A percentile compares a stretch with the other conserved stretches of the same genome.
These are phyloP conservation scores for Yamadazyma phyllophila DNA, from an alignment of 805 yeast genomes.

Conservation along the genomic window DNA sequence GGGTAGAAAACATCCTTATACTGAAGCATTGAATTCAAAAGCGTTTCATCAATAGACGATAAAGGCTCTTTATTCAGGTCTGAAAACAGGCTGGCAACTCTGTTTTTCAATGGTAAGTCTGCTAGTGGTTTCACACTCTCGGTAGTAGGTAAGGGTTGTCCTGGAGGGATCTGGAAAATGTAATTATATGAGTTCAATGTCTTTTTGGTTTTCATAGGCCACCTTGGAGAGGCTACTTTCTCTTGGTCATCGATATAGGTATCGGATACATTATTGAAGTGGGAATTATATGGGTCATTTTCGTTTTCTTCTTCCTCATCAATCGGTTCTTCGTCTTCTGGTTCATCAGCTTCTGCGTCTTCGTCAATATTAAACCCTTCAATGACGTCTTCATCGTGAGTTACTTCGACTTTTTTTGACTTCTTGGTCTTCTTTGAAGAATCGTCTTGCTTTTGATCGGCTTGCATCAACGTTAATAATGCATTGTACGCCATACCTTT, in stretches of 20 bases:
- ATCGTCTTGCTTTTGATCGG: slow-evolving; percentile 32
- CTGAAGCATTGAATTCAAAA: slow-evolving; percentile 64
- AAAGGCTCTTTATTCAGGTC: slow-evolving; percentile 13
- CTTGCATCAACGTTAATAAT: slow-evolving; percentile 55
- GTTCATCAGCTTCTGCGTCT: slow-evolving; percentile 18
- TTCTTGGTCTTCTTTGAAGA: slow-evolving; percentile 9
- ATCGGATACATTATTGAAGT: slow-evolving; percentile 58
- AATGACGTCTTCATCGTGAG: slow-evolving; percentile 29
- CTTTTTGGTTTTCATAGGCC: slow-evolving; percentile 25
- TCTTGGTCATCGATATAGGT: slow-evolving; percentile 28
- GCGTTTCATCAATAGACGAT: slow-evolving; percentile 41
- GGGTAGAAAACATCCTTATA: slow-evolving; percentile 74
- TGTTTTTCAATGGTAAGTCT: slow-evolving; percentile 28
- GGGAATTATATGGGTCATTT: slow-evolving; percentile 72
- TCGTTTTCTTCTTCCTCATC: slow-evolving; percentile 35
- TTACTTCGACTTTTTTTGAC: slow-evolving; percentile 12
- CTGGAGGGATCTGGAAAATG: slow-evolving; percentile 35
- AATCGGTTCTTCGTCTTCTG: slow-evolving; percentile 23
- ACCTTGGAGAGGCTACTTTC: slow-evolving; percentile 20
- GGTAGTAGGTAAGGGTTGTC: slow-evolving; percentile 16
- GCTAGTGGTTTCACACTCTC: slow-evolving; percentile 9
- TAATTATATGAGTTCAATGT: slow-evolving; percentile 25
- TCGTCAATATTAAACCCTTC: slow-evolving; percentile 33
- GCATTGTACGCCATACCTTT: slow-evolving; percentile 62
- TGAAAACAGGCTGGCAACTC: slow-evolving; percentile 17